Evolutionary conservation across 148 eudicot species (phyloP).

Genomic region (Amaranthus cruentus): DNA sequence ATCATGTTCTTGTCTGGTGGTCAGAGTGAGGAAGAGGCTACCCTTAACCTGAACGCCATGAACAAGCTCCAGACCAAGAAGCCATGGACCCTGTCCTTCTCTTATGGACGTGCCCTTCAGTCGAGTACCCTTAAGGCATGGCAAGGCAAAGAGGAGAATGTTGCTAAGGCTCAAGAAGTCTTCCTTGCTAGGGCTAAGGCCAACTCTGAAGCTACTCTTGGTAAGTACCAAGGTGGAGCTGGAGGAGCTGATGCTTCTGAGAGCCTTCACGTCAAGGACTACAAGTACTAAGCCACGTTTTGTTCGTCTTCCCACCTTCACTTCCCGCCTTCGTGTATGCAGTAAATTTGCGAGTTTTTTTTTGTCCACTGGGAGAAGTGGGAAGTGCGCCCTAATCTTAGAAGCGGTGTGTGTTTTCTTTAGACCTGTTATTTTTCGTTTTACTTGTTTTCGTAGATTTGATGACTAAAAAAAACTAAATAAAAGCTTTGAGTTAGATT

Average conservation of each 20-base stretch:
- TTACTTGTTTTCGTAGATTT: constrained; percentile 4
- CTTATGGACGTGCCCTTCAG: constrained; percentile 93
- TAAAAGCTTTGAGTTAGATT: constrained; percentile 19
- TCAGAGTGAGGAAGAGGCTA: constrained; percentile 96
- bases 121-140: constrained; percentile 93
- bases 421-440: constrained; percentile 3
- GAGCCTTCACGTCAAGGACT: constrained; percentile 92
- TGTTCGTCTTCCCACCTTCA: constrained; percentile 3
- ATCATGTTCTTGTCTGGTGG: constrained; percentile 94
- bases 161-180: constrained; percentile 63
- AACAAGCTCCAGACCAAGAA: constrained; percentile 74
- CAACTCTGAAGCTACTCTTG: constrained; percentile 90
- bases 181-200: constrained; percentile 78
- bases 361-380: not conserved
- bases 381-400: constrained; percentile 11
- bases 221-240: constrained; percentile 65
- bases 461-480: constrained; percentile 5
- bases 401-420: constrained; percentile 12
- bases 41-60: constrained; percentile 88
- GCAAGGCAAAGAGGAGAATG: constrained; percentile 72
- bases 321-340: not conserved
- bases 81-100: constrained; percentile 90
- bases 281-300: constrained; percentile 59
- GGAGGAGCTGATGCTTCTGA: constrained; percentile 75
- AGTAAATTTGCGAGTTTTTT: constrained; percentile 16